Conservation (phyloP, 139 green algal genomes). For the Auxenochlorella protothecoides region DNA sequence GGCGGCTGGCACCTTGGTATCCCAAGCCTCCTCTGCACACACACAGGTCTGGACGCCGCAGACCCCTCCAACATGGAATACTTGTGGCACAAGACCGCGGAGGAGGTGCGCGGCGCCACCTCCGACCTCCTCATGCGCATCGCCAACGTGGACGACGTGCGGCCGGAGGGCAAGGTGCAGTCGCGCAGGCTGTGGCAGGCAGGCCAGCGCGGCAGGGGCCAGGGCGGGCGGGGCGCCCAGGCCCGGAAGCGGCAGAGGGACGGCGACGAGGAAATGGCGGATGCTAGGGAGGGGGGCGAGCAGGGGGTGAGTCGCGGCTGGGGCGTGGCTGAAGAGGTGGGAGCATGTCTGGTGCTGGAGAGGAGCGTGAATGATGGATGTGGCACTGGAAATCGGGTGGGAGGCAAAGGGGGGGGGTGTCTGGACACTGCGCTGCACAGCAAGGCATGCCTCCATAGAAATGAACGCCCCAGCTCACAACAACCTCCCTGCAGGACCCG, state of each 20-base stretch:
- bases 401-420: too few species aligned
- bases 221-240: slow-evolving; percentile 1
- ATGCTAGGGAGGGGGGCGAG: slow-evolving; percentile 7
- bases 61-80: slow-evolving; percentile 36
- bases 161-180: slow-evolving; percentile 10
- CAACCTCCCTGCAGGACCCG: background rate
- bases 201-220: background rate
- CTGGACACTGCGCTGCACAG: too few species aligned
- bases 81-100: slow-evolving; percentile 60
- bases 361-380: too few species aligned
- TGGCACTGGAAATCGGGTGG: too few species aligned
- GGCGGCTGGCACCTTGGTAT: too few species aligned
- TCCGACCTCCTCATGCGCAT: slow-evolving; percentile 32
- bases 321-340: background rate
- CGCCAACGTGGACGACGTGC: slow-evolving; percentile 28
- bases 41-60: slow-evolving; percentile 30
- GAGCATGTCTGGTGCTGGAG: too few species aligned
- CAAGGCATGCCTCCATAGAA: too few species aligned
- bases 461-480: too few species aligned
- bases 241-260: slow-evolving; percentile 3
- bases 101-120: slow-evolving; percentile 34
- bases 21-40: too few species aligned
- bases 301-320: background rate
- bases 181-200: slow-evolving; percentile 30
- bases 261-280: slow-evolving; percentile 27